These are phyloP conservation scores for Cupressus sempervirens DNA, from an alignment of 75 land plant genomes.

Conservation along the genomic window DNA sequence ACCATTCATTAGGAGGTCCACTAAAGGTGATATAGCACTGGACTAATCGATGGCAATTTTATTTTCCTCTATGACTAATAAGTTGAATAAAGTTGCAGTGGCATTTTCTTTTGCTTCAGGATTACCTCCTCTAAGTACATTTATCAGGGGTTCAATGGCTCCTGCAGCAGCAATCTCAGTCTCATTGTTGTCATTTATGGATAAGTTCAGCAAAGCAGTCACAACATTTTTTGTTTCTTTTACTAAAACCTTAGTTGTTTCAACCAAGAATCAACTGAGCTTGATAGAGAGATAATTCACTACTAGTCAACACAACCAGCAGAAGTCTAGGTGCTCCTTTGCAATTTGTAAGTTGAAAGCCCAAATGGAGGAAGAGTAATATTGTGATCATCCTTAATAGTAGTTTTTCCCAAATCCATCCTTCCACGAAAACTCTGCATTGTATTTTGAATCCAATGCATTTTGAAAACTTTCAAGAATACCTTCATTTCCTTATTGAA, in stretches of 20 bases:
- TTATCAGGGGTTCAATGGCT: slow-evolving; percentile 80
- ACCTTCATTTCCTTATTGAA: too few relatives aligned
- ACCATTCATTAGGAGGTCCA: slow-evolving; percentile 77
- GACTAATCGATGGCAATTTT: slow-evolving; percentile 76
- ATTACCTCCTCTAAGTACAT: too few relatives aligned
- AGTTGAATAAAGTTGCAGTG: too few relatives aligned
- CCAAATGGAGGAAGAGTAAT: slow-evolving; percentile 28
- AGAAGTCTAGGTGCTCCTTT: slow-evolving; percentile 33
- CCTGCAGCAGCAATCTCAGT: slow-evolving; percentile 70
- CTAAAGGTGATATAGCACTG: slow-evolving; percentile 82
- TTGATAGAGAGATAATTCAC: slow-evolving; percentile 12
- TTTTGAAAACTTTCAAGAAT: too few relatives aligned
- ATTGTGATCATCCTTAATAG: not conserved
- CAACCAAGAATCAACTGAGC: slow-evolving; percentile 25
- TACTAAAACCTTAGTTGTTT: slow-evolving; percentile 24
- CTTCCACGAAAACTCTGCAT: too few relatives aligned
- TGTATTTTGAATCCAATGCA: too few relatives aligned
- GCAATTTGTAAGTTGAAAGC: slow-evolving; percentile 39
- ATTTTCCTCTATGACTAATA: too few relatives aligned
- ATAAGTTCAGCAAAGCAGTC: slow-evolving; percentile 82
- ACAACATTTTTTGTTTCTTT: slow-evolving; percentile 90
- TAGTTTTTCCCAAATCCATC: not conserved
- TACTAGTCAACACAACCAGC: slow-evolving; percentile 17
- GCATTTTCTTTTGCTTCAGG: too few relatives aligned
- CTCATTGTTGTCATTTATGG: slow-evolving; percentile 90